These are phyloP conservation scores for Peltaster fructicola DNA, from an alignment of 2,329 filamentous ascomycete genomes.

Conservation along the genomic window DNA sequence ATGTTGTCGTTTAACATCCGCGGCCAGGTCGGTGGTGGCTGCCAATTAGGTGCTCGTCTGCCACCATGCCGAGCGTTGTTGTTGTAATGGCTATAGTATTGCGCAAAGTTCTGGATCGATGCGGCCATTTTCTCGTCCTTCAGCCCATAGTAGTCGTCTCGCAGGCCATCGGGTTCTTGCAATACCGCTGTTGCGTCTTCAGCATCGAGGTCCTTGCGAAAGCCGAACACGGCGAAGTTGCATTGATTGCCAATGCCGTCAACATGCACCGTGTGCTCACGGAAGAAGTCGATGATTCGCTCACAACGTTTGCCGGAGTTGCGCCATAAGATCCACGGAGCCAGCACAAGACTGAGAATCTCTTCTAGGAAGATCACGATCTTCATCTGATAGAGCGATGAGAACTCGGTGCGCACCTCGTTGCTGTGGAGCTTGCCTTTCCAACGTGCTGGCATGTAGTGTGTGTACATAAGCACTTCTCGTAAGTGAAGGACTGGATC, in stretches of 20 bases:
- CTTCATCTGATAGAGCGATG: slow-evolving; percentile 79
- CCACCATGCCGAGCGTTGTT: slow-evolving; percentile 13
- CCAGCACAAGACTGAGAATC: slow-evolving; percentile 78
- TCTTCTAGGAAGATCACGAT: slow-evolving; percentile 85
- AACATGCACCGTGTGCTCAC: slow-evolving; percentile 92
- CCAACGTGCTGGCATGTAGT: slow-evolving; percentile 84
- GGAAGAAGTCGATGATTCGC: slow-evolving; percentile 91
- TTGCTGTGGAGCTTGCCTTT: slow-evolving; percentile 77
- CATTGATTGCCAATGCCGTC: slow-evolving; percentile 93
- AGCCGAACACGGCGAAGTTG: slow-evolving; percentile 93
- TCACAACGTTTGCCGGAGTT: slow-evolving; percentile 79
- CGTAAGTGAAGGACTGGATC: slow-evolving; percentile 79
- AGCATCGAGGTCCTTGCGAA: slow-evolving; percentile 57
- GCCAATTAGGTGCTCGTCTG: slow-evolving; percentile 11
- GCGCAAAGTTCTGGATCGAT: slow-evolving; percentile 85
- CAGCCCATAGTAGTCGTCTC: slow-evolving; percentile 83
- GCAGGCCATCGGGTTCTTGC: slow-evolving; percentile 32
- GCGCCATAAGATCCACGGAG: slow-evolving; percentile 73
- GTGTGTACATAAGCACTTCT: slow-evolving; percentile 81
- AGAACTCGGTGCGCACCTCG: slow-evolving; percentile 82
- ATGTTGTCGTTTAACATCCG: slow-evolving; percentile 10
- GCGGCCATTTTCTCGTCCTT: slow-evolving; percentile 98
- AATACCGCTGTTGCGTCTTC: slow-evolving; percentile 17
- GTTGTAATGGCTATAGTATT: slow-evolving; percentile 48
- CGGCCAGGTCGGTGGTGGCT: slow-evolving; percentile 17